Evolutionary conservation across 2,329 filamentous ascomycete species (phyloP).

Genomic region (Fusarium sp.): DNA sequence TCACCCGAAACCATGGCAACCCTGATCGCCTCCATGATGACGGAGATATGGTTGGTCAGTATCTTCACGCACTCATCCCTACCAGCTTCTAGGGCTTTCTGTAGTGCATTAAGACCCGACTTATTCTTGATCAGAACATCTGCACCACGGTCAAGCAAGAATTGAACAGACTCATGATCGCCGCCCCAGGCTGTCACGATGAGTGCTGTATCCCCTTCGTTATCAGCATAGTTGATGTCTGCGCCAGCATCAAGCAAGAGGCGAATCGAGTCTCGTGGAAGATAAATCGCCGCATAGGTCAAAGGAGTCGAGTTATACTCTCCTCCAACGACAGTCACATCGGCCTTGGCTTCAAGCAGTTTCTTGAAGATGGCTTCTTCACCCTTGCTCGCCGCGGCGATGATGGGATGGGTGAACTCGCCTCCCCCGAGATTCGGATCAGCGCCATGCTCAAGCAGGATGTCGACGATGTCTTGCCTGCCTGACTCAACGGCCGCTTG

Average conservation of each 20-base stretch:
- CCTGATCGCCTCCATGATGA: slow-evolving; percentile 25
- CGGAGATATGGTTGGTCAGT: slow-evolving; percentile 49
- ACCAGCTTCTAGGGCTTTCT: neutral
- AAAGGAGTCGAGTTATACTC: slow-evolving; percentile 52
- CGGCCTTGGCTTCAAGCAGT: slow-evolving; percentile 52
- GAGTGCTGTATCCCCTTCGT: slow-evolving; percentile 54
- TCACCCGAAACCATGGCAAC: slow-evolving; percentile 24
- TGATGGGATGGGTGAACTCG: slow-evolving; percentile 51
- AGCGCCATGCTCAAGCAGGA: slow-evolving; percentile 54
- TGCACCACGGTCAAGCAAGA: slow-evolving; percentile 27
- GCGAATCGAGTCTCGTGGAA: slow-evolving; percentile 50
- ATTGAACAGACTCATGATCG: slow-evolving; percentile 38
- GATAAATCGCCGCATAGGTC: slow-evolving; percentile 53
- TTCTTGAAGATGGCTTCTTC: slow-evolving; percentile 53
- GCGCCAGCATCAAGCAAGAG: slow-evolving; percentile 53
- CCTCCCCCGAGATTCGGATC: slow-evolving; percentile 55
- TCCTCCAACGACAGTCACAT: slow-evolving; percentile 53
- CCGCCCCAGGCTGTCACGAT: slow-evolving; percentile 52
- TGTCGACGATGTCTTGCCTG: slow-evolving; percentile 51
- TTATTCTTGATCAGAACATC: slow-evolving; percentile 21
- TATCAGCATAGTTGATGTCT: slow-evolving; percentile 53
- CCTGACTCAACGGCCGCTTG: slow-evolving; percentile 56
- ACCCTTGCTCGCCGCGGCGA: slow-evolving; percentile 52
- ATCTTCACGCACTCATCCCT: slow-evolving; percentile 49
- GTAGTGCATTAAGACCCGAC: slow-evolving; percentile 8